Evolutionary conservation across 2,329 filamentous ascomycete species (phyloP).

Genomic region (Verticillium dahliae): DNA sequence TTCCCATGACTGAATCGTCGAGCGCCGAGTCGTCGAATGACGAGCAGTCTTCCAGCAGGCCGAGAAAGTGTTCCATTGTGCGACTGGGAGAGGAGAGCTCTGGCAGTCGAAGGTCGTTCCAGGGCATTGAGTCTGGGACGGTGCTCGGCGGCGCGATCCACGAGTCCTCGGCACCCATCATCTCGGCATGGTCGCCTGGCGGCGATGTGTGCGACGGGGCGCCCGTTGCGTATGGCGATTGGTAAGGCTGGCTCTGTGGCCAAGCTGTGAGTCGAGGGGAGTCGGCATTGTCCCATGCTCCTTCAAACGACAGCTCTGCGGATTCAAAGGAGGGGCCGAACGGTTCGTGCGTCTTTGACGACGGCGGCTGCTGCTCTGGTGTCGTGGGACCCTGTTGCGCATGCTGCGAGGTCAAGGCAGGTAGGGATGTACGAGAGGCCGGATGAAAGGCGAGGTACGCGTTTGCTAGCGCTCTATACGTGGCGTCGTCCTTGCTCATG

Average conservation of each 20-base stretch:
- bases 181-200: not conserved
- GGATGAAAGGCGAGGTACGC: slow-evolving; percentile 45
- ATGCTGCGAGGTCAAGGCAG: not conserved
- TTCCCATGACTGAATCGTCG: not conserved
- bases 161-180: not conserved
- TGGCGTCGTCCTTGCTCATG: slow-evolving; percentile 36
- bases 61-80: slow-evolving; percentile 35
- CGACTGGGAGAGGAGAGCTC: slow-evolving; percentile 41
- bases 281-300: slow-evolving; percentile 35
- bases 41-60: slow-evolving; percentile 2
- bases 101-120: slow-evolving; percentile 21
- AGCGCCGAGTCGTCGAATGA: not conserved
- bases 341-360: not conserved
- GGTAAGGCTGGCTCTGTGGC: not conserved
- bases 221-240: not conserved
- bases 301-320: slow-evolving; percentile 34
- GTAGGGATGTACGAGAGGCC: slow-evolving; percentile 6
- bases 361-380: not conserved
- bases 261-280: slow-evolving; percentile 18
- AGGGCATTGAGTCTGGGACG: slow-evolving; percentile 48
- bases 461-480: slow-evolving; percentile 41
- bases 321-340: slow-evolving; percentile 10
- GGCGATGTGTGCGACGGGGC: not conserved
- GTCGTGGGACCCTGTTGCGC: not conserved
- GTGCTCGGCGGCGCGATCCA: slow-evolving; percentile 35